Base-by-base conservation (phyloP, 208 protist species). In the Leishmania arabica region DNA sequence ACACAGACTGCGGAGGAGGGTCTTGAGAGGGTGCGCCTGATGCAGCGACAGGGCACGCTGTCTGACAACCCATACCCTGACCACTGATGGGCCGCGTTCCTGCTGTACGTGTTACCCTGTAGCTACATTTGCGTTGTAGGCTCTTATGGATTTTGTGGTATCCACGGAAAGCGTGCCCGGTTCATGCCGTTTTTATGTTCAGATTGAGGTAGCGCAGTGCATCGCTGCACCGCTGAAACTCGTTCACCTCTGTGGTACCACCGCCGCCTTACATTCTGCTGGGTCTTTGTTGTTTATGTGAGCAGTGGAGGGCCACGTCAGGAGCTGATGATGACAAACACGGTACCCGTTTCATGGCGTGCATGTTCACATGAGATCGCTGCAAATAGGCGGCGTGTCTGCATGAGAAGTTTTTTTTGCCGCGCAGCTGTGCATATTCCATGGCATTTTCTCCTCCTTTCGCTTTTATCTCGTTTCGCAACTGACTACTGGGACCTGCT, bases 51-150 rank as follows among this genome's bases (percentile, higher is more conserved):
- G 68, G 93, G 93, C 68, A 92, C 90, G 9, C 81, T 97, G 31
- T 93, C 93, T 17, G 87, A 93, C 42, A 95, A 97, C 78, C 92
- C 93, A 6, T 97, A 97, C 76, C 91, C 93, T 7, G 91, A 97
- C 80, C 88, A 94, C 51, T 93, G 86, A 75, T 24, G 11, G 2
- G 56, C 40, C 40, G 27, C 31, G 31, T 19, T 24, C 1, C 27
- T 17, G 9, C n/a, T 19, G 11, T 51, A 8, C 21, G 17, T 56
- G 7, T 3, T 31, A 19, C 7, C 6, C 24, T 49, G 47, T 27
- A 31, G 21, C 2, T 24, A 11, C 9, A 34, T 45, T 47, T 62
- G 27, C 34, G n/a, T 56, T 31, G 9, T 62, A 31, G 72, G 31
- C 34, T 60, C 19, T 45, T 58, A 45, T 62, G 8, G 49, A 62